A percentile compares a stretch with the other conserved stretches of the same genome.
Evolutionary conservation across 768 basidiomycete genomes (phyloP).

Genomic region (Mycena galericulata): DNA sequence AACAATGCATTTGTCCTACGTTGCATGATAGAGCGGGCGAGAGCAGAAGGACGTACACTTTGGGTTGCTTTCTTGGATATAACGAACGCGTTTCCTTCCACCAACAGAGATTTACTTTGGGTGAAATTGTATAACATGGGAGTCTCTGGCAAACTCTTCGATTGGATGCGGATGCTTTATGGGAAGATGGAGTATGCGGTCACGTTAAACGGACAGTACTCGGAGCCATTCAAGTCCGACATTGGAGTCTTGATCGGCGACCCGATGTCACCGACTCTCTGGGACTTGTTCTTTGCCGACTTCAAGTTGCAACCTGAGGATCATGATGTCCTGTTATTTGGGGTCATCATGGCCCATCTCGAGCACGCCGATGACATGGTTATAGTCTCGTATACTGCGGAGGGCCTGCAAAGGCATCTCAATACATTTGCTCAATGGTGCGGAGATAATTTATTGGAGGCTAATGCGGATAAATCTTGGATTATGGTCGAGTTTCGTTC

Average conservation of each 20-base stretch:
- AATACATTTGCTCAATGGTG: too few species aligned
- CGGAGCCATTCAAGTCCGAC: too few species aligned
- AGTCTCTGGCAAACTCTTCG: conserved; percentile 18
- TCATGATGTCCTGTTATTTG: too few species aligned
- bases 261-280: background rate
- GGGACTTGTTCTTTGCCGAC: background rate
- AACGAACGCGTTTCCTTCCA: conserved; percentile 41
- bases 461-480: too few species aligned
- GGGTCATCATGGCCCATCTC: too few species aligned
- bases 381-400: too few species aligned
- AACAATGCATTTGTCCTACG: conserved; percentile 39
- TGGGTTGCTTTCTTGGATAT: conserved; percentile 40
- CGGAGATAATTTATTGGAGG: too few species aligned
- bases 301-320: background rate
- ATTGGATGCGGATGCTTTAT: background rate
- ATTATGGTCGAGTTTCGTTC: too few species aligned
- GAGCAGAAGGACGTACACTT: conserved; percentile 18
- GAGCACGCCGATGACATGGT: too few species aligned
- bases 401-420: too few species aligned
- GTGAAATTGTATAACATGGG: conserved; percentile 30
- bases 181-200: background rate
- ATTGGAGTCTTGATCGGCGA: background rate
- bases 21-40: conserved; percentile 34
- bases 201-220: too few species aligned
- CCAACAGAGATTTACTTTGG: conserved; percentile 37